Base-by-base conservation (phyloP, 2,329 filamentous ascomycete species). In the Xylariaceae sp. region DNA sequence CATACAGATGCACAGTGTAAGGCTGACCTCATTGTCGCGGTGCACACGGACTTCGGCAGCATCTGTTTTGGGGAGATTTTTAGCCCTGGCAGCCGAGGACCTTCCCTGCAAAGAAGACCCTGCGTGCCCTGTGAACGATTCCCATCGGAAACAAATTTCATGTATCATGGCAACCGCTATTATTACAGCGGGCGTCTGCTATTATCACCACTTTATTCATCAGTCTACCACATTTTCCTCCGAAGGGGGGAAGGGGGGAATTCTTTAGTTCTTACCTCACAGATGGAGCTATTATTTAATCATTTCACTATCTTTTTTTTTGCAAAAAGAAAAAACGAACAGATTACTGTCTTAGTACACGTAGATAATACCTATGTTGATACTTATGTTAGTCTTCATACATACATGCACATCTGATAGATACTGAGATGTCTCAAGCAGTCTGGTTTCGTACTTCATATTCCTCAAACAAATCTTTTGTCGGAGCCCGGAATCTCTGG, bases 141-240 rank as follows among this genome's bases (percentile, higher is more conserved):
- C 40, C 37, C 29, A 50, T 53, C 20, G 43, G 56, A 54, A 52
- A 50, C 46, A 50, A 60, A 55, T 48, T 42, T 46, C 46, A 52
- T 41, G 52, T 52, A 49, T 50, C 48, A 55, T 55, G 43, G 52
- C 56, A 59, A 56, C 52, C 26, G 50, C 48, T 52, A 56, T 59
- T 56, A 53, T 56, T 37, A 40, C 46, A 29, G 50, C 48, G 52
- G n/a, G 26, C 54, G 54, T 57, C n/a, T 37, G 18, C 19, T 48
- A 54, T 40, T 44, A 29, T 44, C 52, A 52, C 20, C 20, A 47
- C n/a, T 23, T 41, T 43, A 18, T 47, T 18, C n/a, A 18, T 21
- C 18, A 23, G 2, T 40, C 48, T 4, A 14, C 32, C 32, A 37
- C 32, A 3, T 12, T 37, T 7, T 4, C 32, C 32, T 37, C 14